Percentiles rank a stretch among this genome's conserved stretches.
Evolutionary conservation across 257 asterid genomes (phyloP).

Genomic region (Solanum piurae): DNA sequence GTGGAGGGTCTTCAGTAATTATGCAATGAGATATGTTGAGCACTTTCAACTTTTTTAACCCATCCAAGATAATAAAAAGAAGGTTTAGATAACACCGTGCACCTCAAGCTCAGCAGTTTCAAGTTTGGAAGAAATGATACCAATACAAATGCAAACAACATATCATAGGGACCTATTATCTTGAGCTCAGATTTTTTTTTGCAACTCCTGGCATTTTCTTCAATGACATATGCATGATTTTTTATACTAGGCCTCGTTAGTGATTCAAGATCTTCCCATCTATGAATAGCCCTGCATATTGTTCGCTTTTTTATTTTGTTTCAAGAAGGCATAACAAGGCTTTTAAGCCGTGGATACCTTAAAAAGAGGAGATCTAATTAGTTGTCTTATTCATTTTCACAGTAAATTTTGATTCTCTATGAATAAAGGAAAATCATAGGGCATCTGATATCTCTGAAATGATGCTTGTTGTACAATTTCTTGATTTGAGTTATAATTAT

Average conservation of each 20-base stretch:
- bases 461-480: too few relatives aligned
- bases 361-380: background rate
- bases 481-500: too few relatives aligned
- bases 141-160: slow-evolving; percentile 37
- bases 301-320: slow-evolving; percentile 53
- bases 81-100: slow-evolving; percentile 40
- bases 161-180: slow-evolving; percentile 59
- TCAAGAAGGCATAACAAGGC: slow-evolving; percentile 77
- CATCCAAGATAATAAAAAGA: slow-evolving; percentile 48
- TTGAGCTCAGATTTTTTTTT: slow-evolving; percentile 48
- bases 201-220: slow-evolving; percentile 45
- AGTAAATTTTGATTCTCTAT: background rate
- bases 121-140: slow-evolving; percentile 38
- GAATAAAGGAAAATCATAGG: too few relatives aligned
- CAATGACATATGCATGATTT: slow-evolving; percentile 48
- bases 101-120: slow-evolving; percentile 60
- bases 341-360: slow-evolving; percentile 63
- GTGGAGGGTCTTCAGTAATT: slow-evolving; percentile 33
- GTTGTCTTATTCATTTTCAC: background rate
- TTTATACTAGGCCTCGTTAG: slow-evolving; percentile 64
- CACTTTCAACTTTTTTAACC: slow-evolving; percentile 42
- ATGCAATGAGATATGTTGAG: slow-evolving; percentile 71
- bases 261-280: slow-evolving; percentile 60
- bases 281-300: slow-evolving; percentile 14
- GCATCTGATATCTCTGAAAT: too few relatives aligned